Conservation (phyloP, 2,329 filamentous ascomycete species). For the Pestalotiopsis sp. region DNA sequence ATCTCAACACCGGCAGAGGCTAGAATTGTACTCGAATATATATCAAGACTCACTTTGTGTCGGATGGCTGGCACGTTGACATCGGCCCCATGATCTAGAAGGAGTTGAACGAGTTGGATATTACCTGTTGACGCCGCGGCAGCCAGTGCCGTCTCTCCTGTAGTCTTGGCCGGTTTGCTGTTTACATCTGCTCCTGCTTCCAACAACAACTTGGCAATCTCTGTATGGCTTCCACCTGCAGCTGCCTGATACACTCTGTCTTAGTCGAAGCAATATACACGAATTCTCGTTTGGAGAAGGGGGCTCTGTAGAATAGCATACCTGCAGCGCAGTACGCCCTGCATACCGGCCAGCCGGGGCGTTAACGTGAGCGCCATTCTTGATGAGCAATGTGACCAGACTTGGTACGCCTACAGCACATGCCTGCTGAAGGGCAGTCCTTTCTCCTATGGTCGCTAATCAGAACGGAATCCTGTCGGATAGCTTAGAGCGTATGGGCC, state of each 20-base stretch:
- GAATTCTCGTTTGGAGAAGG: not conserved
- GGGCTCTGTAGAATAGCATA: not conserved
- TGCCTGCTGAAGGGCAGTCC: conserved; percentile 29
- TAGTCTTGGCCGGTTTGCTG: conserved; percentile 34
- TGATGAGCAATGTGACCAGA: conserved; percentile 25
- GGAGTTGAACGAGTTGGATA: conserved; percentile 24
- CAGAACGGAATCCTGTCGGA: not conserved
- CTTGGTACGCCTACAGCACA: conserved; percentile 25
- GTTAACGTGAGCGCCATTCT: conserved; percentile 25
- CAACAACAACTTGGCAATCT: conserved; percentile 28
- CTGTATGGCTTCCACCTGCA: conserved; percentile 31
- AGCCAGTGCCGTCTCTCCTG: conserved; percentile 40
- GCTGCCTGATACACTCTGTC: conserved; percentile 20
- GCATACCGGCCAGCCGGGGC: conserved; percentile 31
- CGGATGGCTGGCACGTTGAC: conserved; percentile 36
- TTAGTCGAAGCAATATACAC: not conserved
- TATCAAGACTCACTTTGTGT: conserved; percentile 22
- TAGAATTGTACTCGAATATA: not conserved
- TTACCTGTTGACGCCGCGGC: conserved; percentile 35
- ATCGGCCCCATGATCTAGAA: conserved; percentile 35
- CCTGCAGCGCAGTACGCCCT: conserved; percentile 39
- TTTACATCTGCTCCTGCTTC: conserved; percentile 33
- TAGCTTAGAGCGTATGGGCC: no score
- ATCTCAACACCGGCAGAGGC: not conserved
- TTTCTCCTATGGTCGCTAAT: not conserved